Conservation (phyloP, 805 yeast species). For the Barnettozyma sp. region DNA sequence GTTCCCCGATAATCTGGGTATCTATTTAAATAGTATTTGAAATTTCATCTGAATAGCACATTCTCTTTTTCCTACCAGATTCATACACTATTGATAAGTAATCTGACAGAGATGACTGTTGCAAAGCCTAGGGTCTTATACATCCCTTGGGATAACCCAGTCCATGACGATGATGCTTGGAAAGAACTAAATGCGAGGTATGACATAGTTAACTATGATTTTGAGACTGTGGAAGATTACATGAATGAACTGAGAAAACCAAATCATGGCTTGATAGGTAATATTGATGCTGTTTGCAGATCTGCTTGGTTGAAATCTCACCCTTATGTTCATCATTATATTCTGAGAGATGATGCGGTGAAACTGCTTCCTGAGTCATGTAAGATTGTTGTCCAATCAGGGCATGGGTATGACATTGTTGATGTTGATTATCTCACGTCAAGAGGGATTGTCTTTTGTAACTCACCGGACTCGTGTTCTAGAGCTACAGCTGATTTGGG, state of each 20-base stretch:
- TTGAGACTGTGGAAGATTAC: constrained; percentile 29
- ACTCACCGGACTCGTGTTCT: constrained; percentile 33
- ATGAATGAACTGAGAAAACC: constrained; percentile 31
- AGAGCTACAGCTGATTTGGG: constrained; percentile 38
- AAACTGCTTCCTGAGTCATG: constrained; percentile 28
- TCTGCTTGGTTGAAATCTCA: constrained; percentile 34
- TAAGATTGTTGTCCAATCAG: constrained; percentile 32
- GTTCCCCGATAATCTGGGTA: too few relatives aligned
- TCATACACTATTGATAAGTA: too few relatives aligned
- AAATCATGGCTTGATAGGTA: constrained; percentile 29
- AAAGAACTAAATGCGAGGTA: constrained; percentile 29
- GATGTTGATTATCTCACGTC: constrained; percentile 31
- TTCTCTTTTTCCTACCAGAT: too few relatives aligned
- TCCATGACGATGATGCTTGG: constrained; percentile 35
- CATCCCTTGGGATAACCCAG: constrained; percentile 32
- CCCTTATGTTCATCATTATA: constrained; percentile 34
- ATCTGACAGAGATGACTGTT: constrained; percentile 7
- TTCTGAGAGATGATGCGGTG: constrained; percentile 30
- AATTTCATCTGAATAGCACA: too few relatives aligned
- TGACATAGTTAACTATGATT: constrained; percentile 30
- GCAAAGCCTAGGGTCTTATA: constrained; percentile 32
- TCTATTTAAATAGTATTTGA: too few relatives aligned
- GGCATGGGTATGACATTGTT: constrained; percentile 35
- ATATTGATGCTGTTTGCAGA: constrained; percentile 32
- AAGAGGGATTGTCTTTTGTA: constrained; percentile 30